Percentiles rank a stretch among this genome's conserved stretches.
phyloP scores from a whole-genome alignment of 2,329 filamentous ascomycete species.

The Zopfia rhizophila region DNA sequence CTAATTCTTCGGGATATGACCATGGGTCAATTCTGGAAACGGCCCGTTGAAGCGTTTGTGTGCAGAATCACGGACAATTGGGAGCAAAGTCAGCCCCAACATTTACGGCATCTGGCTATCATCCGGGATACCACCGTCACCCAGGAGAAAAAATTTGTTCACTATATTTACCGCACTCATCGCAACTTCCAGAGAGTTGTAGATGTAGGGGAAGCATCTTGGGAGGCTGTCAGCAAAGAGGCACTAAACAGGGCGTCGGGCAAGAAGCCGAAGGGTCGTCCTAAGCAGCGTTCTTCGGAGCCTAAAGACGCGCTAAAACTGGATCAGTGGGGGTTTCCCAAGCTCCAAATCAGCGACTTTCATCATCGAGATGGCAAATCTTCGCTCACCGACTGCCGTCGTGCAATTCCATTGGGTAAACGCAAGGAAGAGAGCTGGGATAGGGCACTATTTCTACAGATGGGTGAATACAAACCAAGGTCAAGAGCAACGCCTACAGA shows the following conservation, averaged over 20 bases:
- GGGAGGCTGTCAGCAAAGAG: conserved; percentile 62
- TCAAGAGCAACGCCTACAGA: too few relatives aligned
- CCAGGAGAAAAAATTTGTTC: conserved; percentile 54
- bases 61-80: conserved; percentile 65
- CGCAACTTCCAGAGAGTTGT: conserved; percentile 65
- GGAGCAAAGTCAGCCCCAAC: conserved; percentile 67
- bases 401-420: conserved; percentile 29
- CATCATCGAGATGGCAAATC: conserved; percentile 34
- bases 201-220: conserved; percentile 59
- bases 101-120: conserved; percentile 66
- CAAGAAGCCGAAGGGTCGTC: conserved; percentile 28
- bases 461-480: conserved; percentile 33
- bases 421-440: conserved; percentile 39
- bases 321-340: conserved; percentile 44
- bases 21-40: conserved; percentile 64
- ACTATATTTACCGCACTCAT: conserved; percentile 67
- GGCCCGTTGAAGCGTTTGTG: conserved; percentile 65
- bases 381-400: conserved; percentile 36
- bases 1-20: conserved; percentile 49
- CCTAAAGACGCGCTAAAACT: conserved; percentile 20
- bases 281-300: conserved; percentile 19
- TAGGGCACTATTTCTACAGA: conserved; percentile 30
- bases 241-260: conserved; percentile 40
- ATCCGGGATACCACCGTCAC: conserved; percentile 64
- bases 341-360: conserved; percentile 30